Percentiles rank a stretch among this genome's conserved stretches.
Conservation (phyloP, 768 basidiomycete genomes). For the Boletus reticulatus region DNA sequence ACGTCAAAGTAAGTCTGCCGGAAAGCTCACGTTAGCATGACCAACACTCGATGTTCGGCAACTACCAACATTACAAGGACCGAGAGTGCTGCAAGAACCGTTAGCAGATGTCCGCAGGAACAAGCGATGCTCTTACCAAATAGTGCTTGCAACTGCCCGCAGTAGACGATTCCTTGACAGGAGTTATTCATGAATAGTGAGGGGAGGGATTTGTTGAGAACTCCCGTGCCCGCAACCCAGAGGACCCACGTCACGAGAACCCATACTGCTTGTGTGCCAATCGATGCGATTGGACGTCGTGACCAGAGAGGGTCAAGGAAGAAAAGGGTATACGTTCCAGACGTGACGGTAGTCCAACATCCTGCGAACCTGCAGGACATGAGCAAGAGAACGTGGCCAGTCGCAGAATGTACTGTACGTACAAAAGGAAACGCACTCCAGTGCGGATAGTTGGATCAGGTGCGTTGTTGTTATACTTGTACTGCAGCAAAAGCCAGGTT, state of each 20-base stretch:
- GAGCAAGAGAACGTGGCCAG: conserved; percentile 1
- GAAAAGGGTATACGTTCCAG: conserved; percentile 51
- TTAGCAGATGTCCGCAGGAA: neutral
- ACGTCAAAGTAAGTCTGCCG: conserved; percentile 44
- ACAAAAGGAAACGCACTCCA: conserved; percentile 51
- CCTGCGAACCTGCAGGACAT: conserved; percentile 46
- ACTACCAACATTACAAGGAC: conserved; percentile 50
- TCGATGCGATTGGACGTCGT: conserved; percentile 48
- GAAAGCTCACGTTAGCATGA: conserved; percentile 8
- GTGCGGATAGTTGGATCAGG: conserved; percentile 45
- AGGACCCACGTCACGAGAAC: conserved; percentile 55
- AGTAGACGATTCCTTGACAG: conserved; percentile 49
- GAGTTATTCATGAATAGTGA: conserved; percentile 37
- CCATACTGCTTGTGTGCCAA: conserved; percentile 62
- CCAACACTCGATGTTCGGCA: neutral
- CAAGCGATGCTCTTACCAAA: conserved; percentile 40
- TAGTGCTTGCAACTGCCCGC: conserved; percentile 52
- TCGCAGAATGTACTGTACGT: conserved; percentile 26
- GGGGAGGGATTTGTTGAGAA: conserved; percentile 50
- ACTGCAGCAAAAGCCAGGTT: conserved; percentile 60
- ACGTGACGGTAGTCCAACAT: conserved; percentile 59
- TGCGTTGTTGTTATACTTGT: conserved; percentile 49
- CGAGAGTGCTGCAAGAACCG: conserved; percentile 39
- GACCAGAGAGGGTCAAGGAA: conserved; percentile 62
- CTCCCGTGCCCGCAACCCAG: conserved; percentile 56